A percentile compares a stretch with the other conserved stretches of the same genome.
Evolutionary conservation across 306 rosid genomes (phyloP).

Genomic region (Coriaria nepalensis): DNA sequence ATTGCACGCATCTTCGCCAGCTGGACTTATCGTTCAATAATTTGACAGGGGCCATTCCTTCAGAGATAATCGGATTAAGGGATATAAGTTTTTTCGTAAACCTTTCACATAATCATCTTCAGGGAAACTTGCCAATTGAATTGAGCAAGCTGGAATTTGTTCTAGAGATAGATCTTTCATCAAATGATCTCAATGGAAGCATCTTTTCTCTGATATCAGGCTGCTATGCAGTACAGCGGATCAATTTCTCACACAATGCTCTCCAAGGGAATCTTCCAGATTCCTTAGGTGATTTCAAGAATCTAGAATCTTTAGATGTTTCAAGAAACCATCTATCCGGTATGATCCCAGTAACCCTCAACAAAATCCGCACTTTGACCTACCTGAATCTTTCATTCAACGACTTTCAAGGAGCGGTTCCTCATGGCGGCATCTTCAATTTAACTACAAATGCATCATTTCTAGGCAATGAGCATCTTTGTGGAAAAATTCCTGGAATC

Average conservation of each 20-base stretch:
- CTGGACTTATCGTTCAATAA: constrained; percentile 54
- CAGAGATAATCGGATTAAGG: constrained; percentile 28
- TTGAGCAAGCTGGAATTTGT: constrained; percentile 51
- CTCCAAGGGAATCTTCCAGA: constrained; percentile 43
- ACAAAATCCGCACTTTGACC: constrained; percentile 26
- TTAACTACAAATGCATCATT: constrained; percentile 29
- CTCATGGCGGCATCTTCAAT: constrained; percentile 46
- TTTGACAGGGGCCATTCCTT: constrained; percentile 43
- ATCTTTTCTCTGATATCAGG: constrained; percentile 50
- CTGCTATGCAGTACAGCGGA: constrained; percentile 40
- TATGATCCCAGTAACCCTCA: constrained; percentile 34
- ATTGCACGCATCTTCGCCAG: constrained; percentile 37
- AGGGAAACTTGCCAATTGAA: constrained; percentile 52
- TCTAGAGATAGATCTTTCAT: constrained; percentile 57
- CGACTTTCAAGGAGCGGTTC: constrained; percentile 45
- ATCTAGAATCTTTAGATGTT: constrained; percentile 42
- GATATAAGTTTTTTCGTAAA: constrained; percentile 61
- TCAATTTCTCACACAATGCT: constrained; percentile 43
- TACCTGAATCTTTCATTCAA: constrained; percentile 47
- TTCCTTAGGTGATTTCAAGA: constrained; percentile 37
- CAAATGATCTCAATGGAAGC: constrained; percentile 38
- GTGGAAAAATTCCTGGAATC: constrained; percentile 26
- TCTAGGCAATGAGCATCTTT: constrained; percentile 32
- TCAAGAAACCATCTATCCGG: constrained; percentile 44
- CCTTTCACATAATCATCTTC: constrained; percentile 47